These are phyloP conservation scores for Volvox reticuliferus DNA, from an alignment of 139 green algal species.

Conservation along the genomic window DNA sequence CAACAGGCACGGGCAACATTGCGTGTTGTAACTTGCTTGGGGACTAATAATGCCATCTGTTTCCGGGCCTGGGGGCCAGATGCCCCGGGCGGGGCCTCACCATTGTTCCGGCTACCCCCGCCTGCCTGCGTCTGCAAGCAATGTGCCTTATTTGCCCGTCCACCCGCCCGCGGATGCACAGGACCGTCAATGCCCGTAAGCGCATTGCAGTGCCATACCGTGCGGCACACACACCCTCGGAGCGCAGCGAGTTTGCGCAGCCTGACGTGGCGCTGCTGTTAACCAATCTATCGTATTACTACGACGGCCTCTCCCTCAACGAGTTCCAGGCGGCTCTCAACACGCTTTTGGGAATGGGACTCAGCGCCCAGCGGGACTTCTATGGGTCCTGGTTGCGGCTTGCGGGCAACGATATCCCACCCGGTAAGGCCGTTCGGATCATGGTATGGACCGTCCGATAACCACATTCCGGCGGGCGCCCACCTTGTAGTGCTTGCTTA, in stretches of 20 bases:
- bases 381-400: slow-evolving; percentile 61
- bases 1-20: slow-evolving; percentile 47
- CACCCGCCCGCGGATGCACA: background rate
- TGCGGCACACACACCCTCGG: slow-evolving; percentile 56
- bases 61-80: too few species aligned
- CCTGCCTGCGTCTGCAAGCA: background rate
- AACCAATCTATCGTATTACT: slow-evolving; percentile 66
- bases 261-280: slow-evolving; percentile 69
- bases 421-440: background rate
- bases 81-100: too few species aligned
- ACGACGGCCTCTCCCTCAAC: slow-evolving; percentile 55
- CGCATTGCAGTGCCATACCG: slow-evolving; percentile 68
- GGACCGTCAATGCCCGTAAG: slow-evolving; percentile 50
- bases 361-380: slow-evolving; percentile 49
- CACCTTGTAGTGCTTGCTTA: too few species aligned
- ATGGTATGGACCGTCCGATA: too few species aligned
- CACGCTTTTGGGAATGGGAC: slow-evolving; percentile 39
- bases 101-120: background rate
- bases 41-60: too few species aligned
- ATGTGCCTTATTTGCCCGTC: background rate
- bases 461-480: too few species aligned
- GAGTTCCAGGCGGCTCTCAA: slow-evolving; percentile 45
- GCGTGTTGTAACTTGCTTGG: too few species aligned
- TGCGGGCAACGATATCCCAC: background rate
- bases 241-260: slow-evolving; percentile 69